Percentiles rank a stretch among this genome's conserved stretches.
These are phyloP conservation scores for Fraxinus sp. DNA, from an alignment of 305 asterid species.

Conservation along the genomic window DNA sequence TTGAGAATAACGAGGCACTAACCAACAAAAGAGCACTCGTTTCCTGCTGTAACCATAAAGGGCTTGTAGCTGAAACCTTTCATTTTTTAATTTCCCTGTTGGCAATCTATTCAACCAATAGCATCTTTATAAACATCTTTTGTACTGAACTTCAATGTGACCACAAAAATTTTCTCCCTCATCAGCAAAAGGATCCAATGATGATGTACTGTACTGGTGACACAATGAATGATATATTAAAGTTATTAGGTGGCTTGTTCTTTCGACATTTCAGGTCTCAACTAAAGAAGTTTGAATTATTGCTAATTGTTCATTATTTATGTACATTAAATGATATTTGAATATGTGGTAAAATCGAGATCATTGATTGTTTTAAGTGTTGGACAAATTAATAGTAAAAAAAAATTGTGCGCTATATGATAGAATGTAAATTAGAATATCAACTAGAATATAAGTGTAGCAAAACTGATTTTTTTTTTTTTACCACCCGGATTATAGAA, in stretches of 20 bases:
- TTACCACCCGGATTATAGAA: too few relatives aligned
- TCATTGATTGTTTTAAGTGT: too few relatives aligned
- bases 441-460: too few relatives aligned
- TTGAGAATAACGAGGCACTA: too few relatives aligned
- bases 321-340: too few relatives aligned
- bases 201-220: background rate
- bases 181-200: background rate
- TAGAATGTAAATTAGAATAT: too few relatives aligned
- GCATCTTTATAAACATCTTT: background rate
- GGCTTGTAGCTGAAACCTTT: background rate
- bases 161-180: background rate
- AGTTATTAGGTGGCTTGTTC: background rate
- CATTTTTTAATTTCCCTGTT: background rate
- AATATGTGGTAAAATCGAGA: too few relatives aligned
- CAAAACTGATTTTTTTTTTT: too few relatives aligned
- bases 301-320: too few relatives aligned
- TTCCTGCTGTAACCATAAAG: background rate
- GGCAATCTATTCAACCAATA: background rate
- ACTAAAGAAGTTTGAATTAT: too few relatives aligned
- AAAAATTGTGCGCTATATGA: too few relatives aligned
- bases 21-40: background rate
- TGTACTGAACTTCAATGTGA: background rate
- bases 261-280: background rate
- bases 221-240: background rate
- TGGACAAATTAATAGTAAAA: too few relatives aligned